Evolutionary conservation across 345 rosid genomes (phyloP), one percentile per base, ranked within the genome.

Genomic region (Mallotus nudiflorus): DNA sequence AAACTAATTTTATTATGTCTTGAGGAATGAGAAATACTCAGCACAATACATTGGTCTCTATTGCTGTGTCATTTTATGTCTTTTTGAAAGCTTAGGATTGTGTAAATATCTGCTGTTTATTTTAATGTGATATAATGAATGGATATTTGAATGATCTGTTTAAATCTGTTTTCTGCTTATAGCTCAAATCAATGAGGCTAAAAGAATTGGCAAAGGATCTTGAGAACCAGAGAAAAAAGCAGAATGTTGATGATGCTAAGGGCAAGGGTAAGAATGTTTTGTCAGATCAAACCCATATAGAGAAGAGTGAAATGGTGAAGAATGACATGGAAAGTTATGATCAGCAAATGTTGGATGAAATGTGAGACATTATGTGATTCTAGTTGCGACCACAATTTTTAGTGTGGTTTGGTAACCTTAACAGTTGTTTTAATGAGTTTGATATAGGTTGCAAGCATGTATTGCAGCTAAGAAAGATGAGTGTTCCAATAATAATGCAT

Each of bases 181-280:
- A 94, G 99, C 87, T 91, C 48, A 89, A 89, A 80, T 69, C 86
- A 35, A 77, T 82, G 89, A 88, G 86, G 81, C 81, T 92, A 63
- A 87, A 95, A 79, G 97, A 92, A 77, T 78, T 89, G 73, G 91
- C 91, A 13, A 77, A 85, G 45, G 91, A 86, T 81, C 83, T 92
- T 69, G 87, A 84, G 82, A 77, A 83, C 35, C 96, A 91, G 73
- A 86, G 86, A 67, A 50, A 77, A 70, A 84, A 77, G 64, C 81
- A 78, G 73, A 55, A 63, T 62, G 74, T 37, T 75, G 58, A 5
- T 44, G 73, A 76, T 80, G 76, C 70, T 58, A 81, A 83, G 81
- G 90, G 87, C 22, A 85, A 82, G 81, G 90, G 87, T 25, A 85
- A 82, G 81, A 80, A 75, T 62, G 64, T 83, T 67, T 25, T 75